Percentiles rank a stretch among this genome's conserved stretches.
phyloP scores from a whole-genome alignment of 176 grass and related monocot species.

The Aegilops speltoides region DNA sequence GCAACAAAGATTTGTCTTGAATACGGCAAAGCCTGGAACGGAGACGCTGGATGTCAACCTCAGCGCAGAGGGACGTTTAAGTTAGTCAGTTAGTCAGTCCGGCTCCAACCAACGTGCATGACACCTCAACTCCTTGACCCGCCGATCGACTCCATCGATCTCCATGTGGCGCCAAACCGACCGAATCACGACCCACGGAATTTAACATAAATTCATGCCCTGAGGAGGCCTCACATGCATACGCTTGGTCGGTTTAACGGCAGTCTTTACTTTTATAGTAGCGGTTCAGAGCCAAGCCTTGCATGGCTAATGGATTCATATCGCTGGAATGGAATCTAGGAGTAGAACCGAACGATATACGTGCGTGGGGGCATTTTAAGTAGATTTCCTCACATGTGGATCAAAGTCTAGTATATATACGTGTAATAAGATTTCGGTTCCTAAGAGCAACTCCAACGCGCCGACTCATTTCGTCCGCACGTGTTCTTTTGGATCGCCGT shows the following conservation, averaged over 20 bases:
- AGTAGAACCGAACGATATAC: background rate
- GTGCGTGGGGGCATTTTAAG: no score
- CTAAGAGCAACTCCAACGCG: no score
- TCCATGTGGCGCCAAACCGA: slow-evolving; percentile 43
- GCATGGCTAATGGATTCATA: background rate
- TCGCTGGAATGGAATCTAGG: background rate
- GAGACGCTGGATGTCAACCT: slow-evolving; percentile 1
- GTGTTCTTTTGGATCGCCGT: no score
- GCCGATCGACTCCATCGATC: background rate
- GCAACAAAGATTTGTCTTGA: background rate
- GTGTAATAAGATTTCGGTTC: no score
- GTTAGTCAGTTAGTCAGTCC: background rate
- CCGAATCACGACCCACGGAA: slow-evolving; percentile 20
- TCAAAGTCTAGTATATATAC: no score
- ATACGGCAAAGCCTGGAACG: background rate
- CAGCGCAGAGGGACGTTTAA: background rate
- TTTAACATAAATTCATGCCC: slow-evolving; percentile 32
- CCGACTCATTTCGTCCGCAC: no score
- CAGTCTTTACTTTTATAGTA: background rate
- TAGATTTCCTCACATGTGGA: no score
- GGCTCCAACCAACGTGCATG: background rate
- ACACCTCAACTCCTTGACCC: background rate
- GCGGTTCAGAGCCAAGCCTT: background rate
- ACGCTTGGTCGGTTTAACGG: background rate
- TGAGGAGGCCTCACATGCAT: slow-evolving; percentile 17